Conservation (phyloP, 1,139 yeast species). For the Suhomyces bokatorum region DNA sequence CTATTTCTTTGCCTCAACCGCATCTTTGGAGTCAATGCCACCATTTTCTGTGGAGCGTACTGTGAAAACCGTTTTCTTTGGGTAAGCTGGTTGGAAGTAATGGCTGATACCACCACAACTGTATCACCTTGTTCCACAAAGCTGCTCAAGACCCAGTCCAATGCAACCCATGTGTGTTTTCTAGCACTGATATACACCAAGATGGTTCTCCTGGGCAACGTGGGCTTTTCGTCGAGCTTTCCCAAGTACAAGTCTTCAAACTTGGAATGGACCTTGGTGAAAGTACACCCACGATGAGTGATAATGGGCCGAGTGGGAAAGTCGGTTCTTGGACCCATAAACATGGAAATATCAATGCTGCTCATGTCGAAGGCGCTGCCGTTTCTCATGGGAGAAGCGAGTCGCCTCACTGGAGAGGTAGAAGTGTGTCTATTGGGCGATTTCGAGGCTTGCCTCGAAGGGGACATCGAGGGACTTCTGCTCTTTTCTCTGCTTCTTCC, state of each 20-base stretch:
- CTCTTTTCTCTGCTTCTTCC: slow-evolving; percentile 16
- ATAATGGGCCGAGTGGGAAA: slow-evolving; percentile 58
- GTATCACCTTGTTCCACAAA: slow-evolving; percentile 64
- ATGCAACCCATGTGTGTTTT: slow-evolving; percentile 75
- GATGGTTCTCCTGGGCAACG: slow-evolving; percentile 53
- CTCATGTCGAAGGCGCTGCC: slow-evolving; percentile 6
- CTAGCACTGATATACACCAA: slow-evolving; percentile 69
- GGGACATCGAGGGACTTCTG: slow-evolving; percentile 17
- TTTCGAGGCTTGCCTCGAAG: slow-evolving; percentile 14
- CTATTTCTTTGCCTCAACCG: slow-evolving; percentile 35
- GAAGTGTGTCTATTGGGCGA: slow-evolving; percentile 16
- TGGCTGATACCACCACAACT: slow-evolving; percentile 54
- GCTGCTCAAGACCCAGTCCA: slow-evolving; percentile 62
- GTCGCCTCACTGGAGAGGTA: slow-evolving; percentile 9
- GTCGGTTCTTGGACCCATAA: slow-evolving; percentile 12
- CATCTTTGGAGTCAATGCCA: slow-evolving; percentile 29
- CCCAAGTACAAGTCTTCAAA: slow-evolving; percentile 41
- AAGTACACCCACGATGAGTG: slow-evolving; percentile 52
- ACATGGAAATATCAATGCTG: slow-evolving; percentile 8
- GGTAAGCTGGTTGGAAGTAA: slow-evolving; percentile 19
- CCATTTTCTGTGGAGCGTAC: not conserved
- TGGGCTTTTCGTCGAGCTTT: slow-evolving; percentile 37
- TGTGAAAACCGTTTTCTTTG: not conserved
- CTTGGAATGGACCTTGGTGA: slow-evolving; percentile 45
- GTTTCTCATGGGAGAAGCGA: slow-evolving; percentile 15